Percentiles rank a stretch among this genome's conserved stretches.
Evolutionary conservation across 768 basidiomycete genomes (phyloP).

Genomic region (Tricholoma terreum): DNA sequence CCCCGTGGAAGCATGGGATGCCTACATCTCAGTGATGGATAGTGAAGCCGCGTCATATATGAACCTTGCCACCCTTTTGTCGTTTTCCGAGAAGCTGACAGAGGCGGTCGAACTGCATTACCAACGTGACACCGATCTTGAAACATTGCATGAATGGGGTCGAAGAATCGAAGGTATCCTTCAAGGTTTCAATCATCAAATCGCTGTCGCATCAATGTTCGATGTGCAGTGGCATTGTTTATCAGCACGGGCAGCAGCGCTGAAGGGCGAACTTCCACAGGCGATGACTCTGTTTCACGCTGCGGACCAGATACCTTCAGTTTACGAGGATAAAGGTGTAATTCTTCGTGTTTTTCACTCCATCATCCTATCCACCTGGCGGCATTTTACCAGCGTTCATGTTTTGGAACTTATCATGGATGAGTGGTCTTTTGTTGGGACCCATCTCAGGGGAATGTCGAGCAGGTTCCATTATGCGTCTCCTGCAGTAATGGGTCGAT

Average conservation of each 20-base stretch:
- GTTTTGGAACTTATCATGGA: slow-evolving; percentile 38
- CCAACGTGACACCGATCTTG: background rate
- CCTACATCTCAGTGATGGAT: slow-evolving; percentile 26
- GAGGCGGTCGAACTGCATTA: slow-evolving; percentile 21
- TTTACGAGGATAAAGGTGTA: slow-evolving; percentile 17
- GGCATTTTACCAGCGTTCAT: slow-evolving; percentile 27
- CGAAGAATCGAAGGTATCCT: background rate
- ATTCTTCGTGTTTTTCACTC: slow-evolving; percentile 33
- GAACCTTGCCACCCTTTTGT: slow-evolving; percentile 4
- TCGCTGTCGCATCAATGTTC: slow-evolving; percentile 1
- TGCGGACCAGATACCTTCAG: slow-evolving; percentile 18
- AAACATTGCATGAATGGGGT: background rate
- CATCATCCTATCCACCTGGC: slow-evolving; percentile 34
- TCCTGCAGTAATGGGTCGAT: background rate
- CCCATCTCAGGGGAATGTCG: slow-evolving; percentile 12
- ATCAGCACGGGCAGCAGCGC: slow-evolving; percentile 7
- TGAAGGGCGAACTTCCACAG: slow-evolving; percentile 6
- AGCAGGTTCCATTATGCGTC: background rate
- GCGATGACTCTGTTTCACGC: slow-evolving; percentile 21
- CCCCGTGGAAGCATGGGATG: slow-evolving; percentile 38
- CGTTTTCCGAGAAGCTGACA: slow-evolving; percentile 22
- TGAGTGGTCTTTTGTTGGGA: slow-evolving; percentile 34
- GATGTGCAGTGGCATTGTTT: slow-evolving; percentile 13
- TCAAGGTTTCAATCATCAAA: background rate
- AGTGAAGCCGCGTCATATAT: slow-evolving; percentile 6